phyloP scores from a whole-genome alignment of 257 asterid species.

The Scutellaria galericulata region DNA sequence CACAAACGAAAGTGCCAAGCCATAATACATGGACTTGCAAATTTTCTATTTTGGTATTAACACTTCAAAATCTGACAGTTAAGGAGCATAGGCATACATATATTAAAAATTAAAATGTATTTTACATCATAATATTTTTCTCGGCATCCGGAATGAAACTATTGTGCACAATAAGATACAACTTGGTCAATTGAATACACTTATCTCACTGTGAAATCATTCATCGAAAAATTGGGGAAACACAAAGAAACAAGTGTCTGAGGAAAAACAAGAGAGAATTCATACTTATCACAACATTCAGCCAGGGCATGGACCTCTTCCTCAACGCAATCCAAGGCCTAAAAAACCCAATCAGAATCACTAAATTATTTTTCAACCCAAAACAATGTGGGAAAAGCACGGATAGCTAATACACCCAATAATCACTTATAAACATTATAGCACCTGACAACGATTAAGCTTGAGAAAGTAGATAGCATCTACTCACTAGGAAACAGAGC shows the following conservation, averaged over 20 bases:
- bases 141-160: neutral
- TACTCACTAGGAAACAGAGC: neutral
- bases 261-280: slow-evolving; percentile 27
- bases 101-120: neutral
- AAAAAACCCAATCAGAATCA: slow-evolving; percentile 30
- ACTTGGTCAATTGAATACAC: slow-evolving; percentile 1
- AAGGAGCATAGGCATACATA: neutral
- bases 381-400: slow-evolving; percentile 1
- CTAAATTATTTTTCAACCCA: slow-evolving; percentile 27
- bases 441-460: slow-evolving; percentile 9
- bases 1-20: neutral
- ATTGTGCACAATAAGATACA: neutral
- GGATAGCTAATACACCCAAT: neutral
- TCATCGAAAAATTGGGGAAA: neutral
- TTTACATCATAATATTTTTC: neutral
- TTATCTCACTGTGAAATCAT: neutral
- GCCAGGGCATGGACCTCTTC: slow-evolving; percentile 90
- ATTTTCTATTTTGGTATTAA: slow-evolving; percentile 12
- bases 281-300: slow-evolving; percentile 91
- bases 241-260: slow-evolving; percentile 13
- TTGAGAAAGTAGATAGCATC: slow-evolving; percentile 18
- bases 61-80: neutral
- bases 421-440: slow-evolving; percentile 10
- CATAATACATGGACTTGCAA: slow-evolving; percentile 3
- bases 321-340: slow-evolving; percentile 95